phyloP scores from a whole-genome alignment of 2,329 filamentous ascomycete genomes.

The Chaetomium sp. region DNA sequence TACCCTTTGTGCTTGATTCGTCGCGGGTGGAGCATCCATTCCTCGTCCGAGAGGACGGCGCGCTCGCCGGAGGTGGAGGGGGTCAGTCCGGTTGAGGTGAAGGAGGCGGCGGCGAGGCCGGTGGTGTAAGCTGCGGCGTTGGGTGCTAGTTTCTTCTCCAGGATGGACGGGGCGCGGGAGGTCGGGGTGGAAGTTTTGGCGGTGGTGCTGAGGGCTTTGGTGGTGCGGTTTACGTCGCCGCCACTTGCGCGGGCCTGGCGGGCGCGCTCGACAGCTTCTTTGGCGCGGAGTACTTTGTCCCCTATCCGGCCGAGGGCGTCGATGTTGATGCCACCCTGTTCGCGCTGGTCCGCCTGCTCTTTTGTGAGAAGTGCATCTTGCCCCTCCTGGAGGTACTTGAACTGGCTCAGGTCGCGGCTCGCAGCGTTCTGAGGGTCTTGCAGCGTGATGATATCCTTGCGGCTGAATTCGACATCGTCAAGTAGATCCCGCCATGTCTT shows the following conservation, averaged over 20 bases:
- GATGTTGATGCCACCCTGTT: conserved; percentile 72
- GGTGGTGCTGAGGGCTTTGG: conserved; percentile 42
- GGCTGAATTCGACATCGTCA: conserved; percentile 80
- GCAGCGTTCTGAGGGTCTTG: conserved; percentile 93
- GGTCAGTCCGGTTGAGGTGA: conserved; percentile 92
- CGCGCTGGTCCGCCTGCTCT: conserved; percentile 69
- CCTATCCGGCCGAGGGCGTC: conserved; percentile 75
- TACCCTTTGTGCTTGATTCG: conserved; percentile 90
- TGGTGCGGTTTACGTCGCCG: conserved; percentile 58
- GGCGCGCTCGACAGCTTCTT: conserved; percentile 89
- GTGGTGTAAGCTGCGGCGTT: conserved; percentile 92
- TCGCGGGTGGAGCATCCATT: conserved; percentile 92
- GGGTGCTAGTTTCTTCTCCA: conserved; percentile 65
- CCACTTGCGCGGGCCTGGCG: conserved; percentile 70
- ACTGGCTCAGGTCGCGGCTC: conserved; percentile 78
- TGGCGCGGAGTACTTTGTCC: conserved; percentile 85
- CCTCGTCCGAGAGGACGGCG: conserved; percentile 86
- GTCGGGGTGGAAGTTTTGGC: conserved; percentile 22
- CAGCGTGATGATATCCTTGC: conserved; percentile 91
- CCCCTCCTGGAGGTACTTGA: conserved; percentile 87
- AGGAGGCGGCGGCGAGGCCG: conserved; percentile 86
- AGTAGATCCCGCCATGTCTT: conserved; percentile 95
- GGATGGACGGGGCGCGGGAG: conserved; percentile 48
- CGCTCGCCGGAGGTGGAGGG: conserved; percentile 87
- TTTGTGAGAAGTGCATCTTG: conserved; percentile 67